These are phyloP conservation scores for Penicillium polonicum DNA, from an alignment of 2,329 filamentous ascomycete genomes.

Conservation along the genomic window DNA sequence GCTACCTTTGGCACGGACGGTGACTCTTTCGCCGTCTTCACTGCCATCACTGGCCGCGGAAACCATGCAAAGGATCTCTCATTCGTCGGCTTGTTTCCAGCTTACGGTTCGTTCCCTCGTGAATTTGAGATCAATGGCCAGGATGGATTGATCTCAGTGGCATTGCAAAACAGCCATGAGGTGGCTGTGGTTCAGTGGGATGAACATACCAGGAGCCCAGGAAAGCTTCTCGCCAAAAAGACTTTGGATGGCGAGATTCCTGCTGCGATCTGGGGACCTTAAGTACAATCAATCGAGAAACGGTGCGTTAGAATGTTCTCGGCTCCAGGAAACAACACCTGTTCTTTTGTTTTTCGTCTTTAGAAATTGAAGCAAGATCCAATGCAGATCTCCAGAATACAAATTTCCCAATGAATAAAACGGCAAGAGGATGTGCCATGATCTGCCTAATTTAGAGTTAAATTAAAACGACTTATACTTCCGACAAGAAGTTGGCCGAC, in stretches of 20 bases:
- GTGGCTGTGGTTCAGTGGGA: slow-evolving; percentile 62
- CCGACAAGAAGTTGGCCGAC: neutral
- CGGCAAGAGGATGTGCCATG: fast-evolving
- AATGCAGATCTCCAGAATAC: neutral
- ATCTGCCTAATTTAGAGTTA: neutral
- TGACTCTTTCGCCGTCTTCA: slow-evolving; percentile 19
- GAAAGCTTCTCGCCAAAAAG: slow-evolving; percentile 22
- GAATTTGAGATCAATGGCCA: slow-evolving; percentile 63
- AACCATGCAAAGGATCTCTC: neutral
- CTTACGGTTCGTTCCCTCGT: slow-evolving; percentile 62
- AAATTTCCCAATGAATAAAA: neutral
- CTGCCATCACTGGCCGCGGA: slow-evolving; percentile 5
- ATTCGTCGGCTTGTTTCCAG: slow-evolving; percentile 57
- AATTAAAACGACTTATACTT: too few species aligned
- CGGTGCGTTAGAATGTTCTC: neutral
- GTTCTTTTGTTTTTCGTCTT: neutral
- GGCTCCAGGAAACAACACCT: neutral
- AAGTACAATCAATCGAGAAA: neutral
- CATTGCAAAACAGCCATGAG: slow-evolving; percentile 57
- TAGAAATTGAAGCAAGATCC: neutral
- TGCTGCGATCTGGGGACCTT: slow-evolving; percentile 13
- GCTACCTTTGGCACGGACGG: slow-evolving; percentile 13
- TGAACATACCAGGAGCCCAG: slow-evolving; percentile 56
- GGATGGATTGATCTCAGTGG: slow-evolving; percentile 55
- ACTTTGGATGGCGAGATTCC: slow-evolving; percentile 14